Evolutionary conservation across 139 green algal genomes (phyloP).

Genomic region (Nannochloris sp.): DNA sequence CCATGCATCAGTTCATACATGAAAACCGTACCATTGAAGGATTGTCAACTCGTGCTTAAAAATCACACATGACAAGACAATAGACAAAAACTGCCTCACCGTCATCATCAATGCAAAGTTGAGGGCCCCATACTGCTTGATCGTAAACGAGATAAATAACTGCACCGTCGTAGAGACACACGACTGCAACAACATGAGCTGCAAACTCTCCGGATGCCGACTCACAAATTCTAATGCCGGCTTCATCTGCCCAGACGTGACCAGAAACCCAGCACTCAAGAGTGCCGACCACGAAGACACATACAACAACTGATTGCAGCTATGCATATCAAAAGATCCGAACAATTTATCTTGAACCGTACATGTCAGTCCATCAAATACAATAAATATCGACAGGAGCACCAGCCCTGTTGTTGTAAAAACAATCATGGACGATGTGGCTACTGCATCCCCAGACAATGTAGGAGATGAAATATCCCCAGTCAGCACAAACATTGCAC

Average conservation of each 20-base stretch:
- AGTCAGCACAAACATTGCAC: conserved; percentile 16
- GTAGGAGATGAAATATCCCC: conserved; percentile 10
- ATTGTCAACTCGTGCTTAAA: conserved; percentile 63
- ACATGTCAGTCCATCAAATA: conserved; percentile 19
- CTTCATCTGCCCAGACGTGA: conserved; percentile 45
- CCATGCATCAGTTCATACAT: too few relatives aligned
- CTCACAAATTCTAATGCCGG: conserved; percentile 55
- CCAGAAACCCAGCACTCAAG: not conserved
- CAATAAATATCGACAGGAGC: conserved; percentile 10
- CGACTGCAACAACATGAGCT: conserved; percentile 55
- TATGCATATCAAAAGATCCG: conserved; percentile 10
- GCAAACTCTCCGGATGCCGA: conserved; percentile 48
- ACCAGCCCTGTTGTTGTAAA: not conserved
- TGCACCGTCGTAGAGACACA: conserved; percentile 41
- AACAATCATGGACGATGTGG: not conserved
- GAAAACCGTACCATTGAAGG: conserved; percentile 44
- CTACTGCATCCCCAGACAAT: not conserved
- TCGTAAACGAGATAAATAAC: conserved; percentile 80
- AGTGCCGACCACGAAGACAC: conserved; percentile 9
- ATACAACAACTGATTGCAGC: conserved; percentile 16
- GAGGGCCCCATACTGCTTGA: conserved; percentile 83
- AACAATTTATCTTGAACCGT: conserved; percentile 18
- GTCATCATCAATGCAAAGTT: conserved; percentile 94
- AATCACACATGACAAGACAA: conserved; percentile 73
- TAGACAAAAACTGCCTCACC: conserved; percentile 80